Evolutionary conservation across 1,284 basidiomycete species (phyloP), one percentile per base, ranked within the genome.

Genomic region (Microbotryum violaceum): DNA sequence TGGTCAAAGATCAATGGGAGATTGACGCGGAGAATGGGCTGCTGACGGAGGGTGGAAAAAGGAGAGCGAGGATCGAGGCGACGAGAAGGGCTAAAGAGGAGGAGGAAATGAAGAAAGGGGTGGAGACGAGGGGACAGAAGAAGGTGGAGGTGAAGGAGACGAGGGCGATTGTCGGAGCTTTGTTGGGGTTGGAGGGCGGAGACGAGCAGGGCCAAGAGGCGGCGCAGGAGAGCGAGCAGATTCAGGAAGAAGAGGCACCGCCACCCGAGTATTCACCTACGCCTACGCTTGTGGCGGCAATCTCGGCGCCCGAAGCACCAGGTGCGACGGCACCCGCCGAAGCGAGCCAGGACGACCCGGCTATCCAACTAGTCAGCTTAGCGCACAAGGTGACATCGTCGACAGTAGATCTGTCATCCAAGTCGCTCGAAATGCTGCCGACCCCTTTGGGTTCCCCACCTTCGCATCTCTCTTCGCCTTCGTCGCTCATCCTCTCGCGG

Each of bases 1-100:
- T 65, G 27, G 45, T 59, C 4, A 48, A 62, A 18, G 63, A 65
- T 25, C 50, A 29, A 3, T 65, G 63, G 63, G 63, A 65, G 21
- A 20, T 62, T 44, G 63, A 65, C 9, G 63, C 63, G 6, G 63
- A 60, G 1, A 50, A 57, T 20, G 63, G 63, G 10, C 21, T 65
- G 20, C 14, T 49, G 12, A 65, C 63, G 2, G 60, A 60, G 4
- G 63, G 57, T 1, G 60, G 60, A 14, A 37, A 58, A n/a, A 14
- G 63, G 4, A 52, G 54, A 20, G 63, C 63, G 2, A 60, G 60
- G 7, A 60, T 60, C 21, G 47, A 52, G 31, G 56, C 56, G 2
- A 56, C 56, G 14, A 20, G 42, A 20, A 57, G 58, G 31, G 10
- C 23, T 7, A 53, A 47, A 2, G 61, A 58, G 27, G 25, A 49